Evolutionary conservation across 371 early-diverging fungal species (phyloP).

Genomic region (Apophysomyces sp.): DNA sequence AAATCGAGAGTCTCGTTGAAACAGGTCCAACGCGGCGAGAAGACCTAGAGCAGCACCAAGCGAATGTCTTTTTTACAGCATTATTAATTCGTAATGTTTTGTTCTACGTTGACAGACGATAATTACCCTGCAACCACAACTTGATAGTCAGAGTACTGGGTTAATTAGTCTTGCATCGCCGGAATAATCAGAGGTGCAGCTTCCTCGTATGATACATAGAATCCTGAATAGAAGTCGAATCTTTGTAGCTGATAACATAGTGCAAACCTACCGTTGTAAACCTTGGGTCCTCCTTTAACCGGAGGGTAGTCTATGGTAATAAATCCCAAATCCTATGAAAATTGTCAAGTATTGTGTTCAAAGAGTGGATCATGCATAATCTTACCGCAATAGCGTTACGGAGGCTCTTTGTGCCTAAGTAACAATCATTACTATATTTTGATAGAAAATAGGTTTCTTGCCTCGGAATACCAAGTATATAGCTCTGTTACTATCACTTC

Average conservation of each 20-base stretch:
- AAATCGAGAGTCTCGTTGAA: conserved; percentile 9
- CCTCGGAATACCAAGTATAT: conserved; percentile 24
- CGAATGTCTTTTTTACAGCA: conserved; percentile 5
- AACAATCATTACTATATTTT: neutral
- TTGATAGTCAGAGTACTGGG: conserved; percentile 10
- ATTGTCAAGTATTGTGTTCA: neutral
- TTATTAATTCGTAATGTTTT: neutral
- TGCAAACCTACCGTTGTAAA: neutral
- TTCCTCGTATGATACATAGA: conserved; percentile 9
- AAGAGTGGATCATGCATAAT: too few species aligned
- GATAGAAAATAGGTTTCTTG: neutral
- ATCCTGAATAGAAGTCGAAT: conserved; percentile 2
- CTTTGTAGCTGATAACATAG: neutral
- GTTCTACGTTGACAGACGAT: neutral
- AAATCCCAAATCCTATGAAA: conserved; percentile 6
- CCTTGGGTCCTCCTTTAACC: conserved; percentile 8
- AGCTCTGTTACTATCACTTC: conserved; percentile 10
- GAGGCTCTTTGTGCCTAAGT: conserved; percentile 5
- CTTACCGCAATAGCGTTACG: conserved; percentile 15
- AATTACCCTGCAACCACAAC: conserved; percentile 10
- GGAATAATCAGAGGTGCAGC: conserved; percentile 1
- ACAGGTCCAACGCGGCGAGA: conserved; percentile 16
- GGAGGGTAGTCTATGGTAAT: conserved; percentile 5
- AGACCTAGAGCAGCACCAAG: conserved; percentile 16
- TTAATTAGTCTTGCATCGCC: neutral